Conservation (phyloP, 176 grass and related monocot genomes). For the Bonia amplexicaulis region DNA sequence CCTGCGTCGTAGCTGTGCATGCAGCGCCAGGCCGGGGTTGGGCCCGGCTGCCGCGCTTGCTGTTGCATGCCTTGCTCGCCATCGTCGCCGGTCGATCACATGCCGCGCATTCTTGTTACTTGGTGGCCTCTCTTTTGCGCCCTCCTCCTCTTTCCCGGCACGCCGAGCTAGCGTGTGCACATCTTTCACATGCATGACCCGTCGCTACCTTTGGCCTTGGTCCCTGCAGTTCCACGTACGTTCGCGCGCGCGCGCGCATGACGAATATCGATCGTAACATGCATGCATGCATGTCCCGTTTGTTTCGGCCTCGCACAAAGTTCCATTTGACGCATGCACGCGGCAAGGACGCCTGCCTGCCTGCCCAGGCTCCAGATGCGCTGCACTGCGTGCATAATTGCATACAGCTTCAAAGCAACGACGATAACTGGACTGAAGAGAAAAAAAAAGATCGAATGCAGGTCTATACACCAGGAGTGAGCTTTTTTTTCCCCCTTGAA, state of each 20-base stretch:
- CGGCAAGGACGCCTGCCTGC: not conserved
- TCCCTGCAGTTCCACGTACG: not conserved
- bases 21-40: not conserved
- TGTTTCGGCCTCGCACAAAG: not conserved
- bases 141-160: not conserved
- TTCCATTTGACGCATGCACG: not conserved
- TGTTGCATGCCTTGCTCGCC: not conserved
- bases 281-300: not conserved
- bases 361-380: not conserved
- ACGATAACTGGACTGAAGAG: not conserved
- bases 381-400: not conserved
- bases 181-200: not conserved
- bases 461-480: not conserved
- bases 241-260: not conserved
- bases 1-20: not conserved
- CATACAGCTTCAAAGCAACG: not conserved
- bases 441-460: not conserved
- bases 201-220: not conserved
- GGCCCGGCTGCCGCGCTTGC: not conserved
- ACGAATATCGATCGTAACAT: not conserved
- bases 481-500: no score
- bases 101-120: not conserved
- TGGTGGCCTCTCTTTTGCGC: not conserved
- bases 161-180: not conserved
- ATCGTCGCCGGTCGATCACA: slow-evolving; percentile 18